Evolutionary conservation across 257 asterid species (phyloP), one percentile per base, ranked within the genome.

Genomic region (Penstemon newberryi): DNA sequence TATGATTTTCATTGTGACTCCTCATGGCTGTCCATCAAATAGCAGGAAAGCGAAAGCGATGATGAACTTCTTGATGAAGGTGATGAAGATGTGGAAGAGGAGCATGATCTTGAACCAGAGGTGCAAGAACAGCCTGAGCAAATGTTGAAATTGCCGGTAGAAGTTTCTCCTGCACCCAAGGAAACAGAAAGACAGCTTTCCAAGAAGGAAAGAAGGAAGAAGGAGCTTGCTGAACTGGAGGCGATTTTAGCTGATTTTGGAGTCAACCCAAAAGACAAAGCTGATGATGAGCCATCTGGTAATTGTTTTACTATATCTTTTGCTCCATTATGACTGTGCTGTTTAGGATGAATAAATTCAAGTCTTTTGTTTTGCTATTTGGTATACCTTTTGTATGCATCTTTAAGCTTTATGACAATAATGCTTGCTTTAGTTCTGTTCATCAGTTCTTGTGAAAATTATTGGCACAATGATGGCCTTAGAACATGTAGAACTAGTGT

Each of bases 221-320:
- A 94, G 85, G 99, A 94, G 84, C 93, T 94, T 58, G 99, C 90
- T 33, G 99, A 89, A 73, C 87, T 94, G 62, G 99, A 94, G 78
- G 96, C 95, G 33, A 76, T 94, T 80, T 81, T 94, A 74, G 96
- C 96, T 68, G 93, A 94, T 81, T 86, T 94, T 64, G 96, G 93
- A 63, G 82, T 75, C 63, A 84, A 68, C 78, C 78, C 79, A 0
- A 79, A 78, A 69, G 82, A 77, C 69, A 84, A 84, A 79, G 75
- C 73, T 77, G 87, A 87, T 74, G 84, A 83, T 43, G 85, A 80
- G 71, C 54, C 82, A 55, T 79, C 79, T 64, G 96, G 98, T 92
- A 83, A 76, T 58, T 55, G 50, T 61, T 56, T 73, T 44, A n/a
- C 57, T 13, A 10, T 58, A 42, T 40, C 58, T 55, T 69, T 15